Evolutionary conservation across 176 grass and related monocot species (phyloP), one percentile per base, ranked within the genome.

Genomic region (Themeda triandra): DNA sequence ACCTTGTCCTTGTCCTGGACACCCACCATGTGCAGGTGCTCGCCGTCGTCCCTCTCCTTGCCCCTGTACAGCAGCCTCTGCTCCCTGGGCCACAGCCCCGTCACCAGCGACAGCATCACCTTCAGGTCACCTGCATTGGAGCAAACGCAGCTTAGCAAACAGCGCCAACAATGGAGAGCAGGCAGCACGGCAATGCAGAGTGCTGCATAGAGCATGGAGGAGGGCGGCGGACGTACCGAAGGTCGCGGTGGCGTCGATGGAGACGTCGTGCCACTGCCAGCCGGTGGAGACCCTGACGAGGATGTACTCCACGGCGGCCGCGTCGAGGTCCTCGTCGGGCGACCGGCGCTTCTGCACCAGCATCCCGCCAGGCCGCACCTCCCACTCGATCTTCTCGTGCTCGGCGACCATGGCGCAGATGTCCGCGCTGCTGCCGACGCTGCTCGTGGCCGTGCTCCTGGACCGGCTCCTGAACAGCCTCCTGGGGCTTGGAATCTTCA

Each of bases 21-120:
- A 23, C 92, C 92, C 8, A 95, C 85, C 91, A 98, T 98, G 89
- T 98, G 96, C 36, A 98, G 87, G 78, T 95, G 92, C 37, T 93
- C 95, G 76, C 40, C 30, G 53, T 98, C 92, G 60, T 95, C 91
- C 72, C 91, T 88, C 80, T 98, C 95, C 79, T 92, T 92, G 11
- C 95, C 95, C 37, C 82, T 94, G 86, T 90, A 98, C 69, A 98
- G 77, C 64, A 98, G 92, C 70, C 91, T 90, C 87, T 95, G 92
- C 63, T 98, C 95, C 66, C 85, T 87, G 35, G 92, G 91, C 91
- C 92, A 92, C n/a, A 98, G 79, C 0, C 91, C 91, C 12, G 95
- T 93, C 82, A 80, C 85, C 45, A 86, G 41, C 40, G 91, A 95
- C 30, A 95, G 84, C 36, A 92, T 45, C 66, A 90, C 82, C 91